These are phyloP conservation scores for Globisporangium sylvaticum DNA, from an alignment of 352 stramenopile species.

Conservation along the genomic window DNA sequence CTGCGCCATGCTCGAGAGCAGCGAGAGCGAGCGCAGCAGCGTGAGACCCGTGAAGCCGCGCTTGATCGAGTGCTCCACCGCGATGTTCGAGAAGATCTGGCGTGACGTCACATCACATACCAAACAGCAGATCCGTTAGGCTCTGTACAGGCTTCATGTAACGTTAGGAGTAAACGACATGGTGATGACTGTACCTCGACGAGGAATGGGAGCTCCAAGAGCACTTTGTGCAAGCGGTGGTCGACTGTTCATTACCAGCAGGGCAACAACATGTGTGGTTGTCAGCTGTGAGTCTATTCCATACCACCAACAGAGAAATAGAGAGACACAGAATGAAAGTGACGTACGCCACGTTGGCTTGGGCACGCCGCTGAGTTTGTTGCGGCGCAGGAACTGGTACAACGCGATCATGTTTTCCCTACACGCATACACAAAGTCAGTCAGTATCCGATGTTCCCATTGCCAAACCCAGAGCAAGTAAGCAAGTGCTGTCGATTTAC, in stretches of 20 bases:
- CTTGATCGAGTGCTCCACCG: constrained; percentile 63
- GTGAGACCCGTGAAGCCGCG: constrained; percentile 53
- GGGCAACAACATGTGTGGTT: background rate
- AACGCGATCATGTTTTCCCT: constrained; percentile 81
- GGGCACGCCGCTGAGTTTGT: constrained; percentile 60
- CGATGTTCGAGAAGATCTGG: constrained; percentile 57
- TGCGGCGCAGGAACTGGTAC: constrained; percentile 72
- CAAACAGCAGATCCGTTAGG: background rate
- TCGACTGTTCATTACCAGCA: constrained; percentile 37
- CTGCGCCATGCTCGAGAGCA: constrained; percentile 72
- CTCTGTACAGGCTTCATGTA: background rate
- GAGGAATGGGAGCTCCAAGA: constrained; percentile 74
- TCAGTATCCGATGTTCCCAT: background rate
- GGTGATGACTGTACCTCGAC: constrained; percentile 38
- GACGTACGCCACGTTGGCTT: constrained; percentile 61
- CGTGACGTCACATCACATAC: background rate
- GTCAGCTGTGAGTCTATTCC: background rate
- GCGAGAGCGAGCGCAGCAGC: constrained; percentile 48
- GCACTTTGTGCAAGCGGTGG: constrained; percentile 53
- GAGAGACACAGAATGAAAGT: background rate
- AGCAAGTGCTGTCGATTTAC: constrained; percentile 7
- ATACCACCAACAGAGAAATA: background rate
- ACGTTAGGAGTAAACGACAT: background rate
- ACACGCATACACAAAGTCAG: background rate
- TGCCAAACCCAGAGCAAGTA: background rate